Base-by-base conservation (phyloP, 345 rosid species). In the Citrus trifoliata region DNA sequence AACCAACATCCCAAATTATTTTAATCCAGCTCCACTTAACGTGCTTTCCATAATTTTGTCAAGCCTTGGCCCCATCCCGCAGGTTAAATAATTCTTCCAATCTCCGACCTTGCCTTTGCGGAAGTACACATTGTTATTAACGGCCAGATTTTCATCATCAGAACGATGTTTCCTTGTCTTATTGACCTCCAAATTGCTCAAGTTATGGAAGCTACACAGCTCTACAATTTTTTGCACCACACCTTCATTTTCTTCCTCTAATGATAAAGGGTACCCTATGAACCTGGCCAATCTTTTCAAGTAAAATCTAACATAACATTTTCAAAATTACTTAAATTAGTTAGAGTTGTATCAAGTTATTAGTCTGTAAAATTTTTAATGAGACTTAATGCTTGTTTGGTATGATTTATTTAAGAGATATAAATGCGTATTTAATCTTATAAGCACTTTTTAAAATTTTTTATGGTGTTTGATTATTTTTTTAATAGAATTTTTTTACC, bases 101-200 rank as follows among this genome's bases (percentile, higher is more conserved):
- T 81, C 88, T 70, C 84, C 86, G 32, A 79, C 48, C 73, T 80
- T 72, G 33, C 82, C 86, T 70, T 70, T 78, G 68, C 88, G 59
- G 24, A 83, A 83, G 65, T 70, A 79, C 21, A 76, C 10, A 46
- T 71, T 77, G n/a, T 65, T 60, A 5, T 70, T 14, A 40, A 63
- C 5, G 7, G 2, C 35, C 3, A 22, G 25, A 65, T 14, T 12
- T 7, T 48, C 1, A 35, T n/a, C 48, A 42, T 70, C 48, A 35
- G 59, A 63, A 22, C 68, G 85, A 35, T 40, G 33, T 35, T 69
- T 77, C 24, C 77, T 79, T 6, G 12, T 61, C 61, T 69, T 35
- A 0, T 74, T 83, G 10, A 80, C 81, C 51, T 83, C 80, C 73
- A 81, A 9, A 27, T 66, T 71, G 55, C 80, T 76, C 28, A 83